Base-by-base conservation (phyloP, 495 filamentous ascomycete species). In the Podospora appendiculata region DNA sequence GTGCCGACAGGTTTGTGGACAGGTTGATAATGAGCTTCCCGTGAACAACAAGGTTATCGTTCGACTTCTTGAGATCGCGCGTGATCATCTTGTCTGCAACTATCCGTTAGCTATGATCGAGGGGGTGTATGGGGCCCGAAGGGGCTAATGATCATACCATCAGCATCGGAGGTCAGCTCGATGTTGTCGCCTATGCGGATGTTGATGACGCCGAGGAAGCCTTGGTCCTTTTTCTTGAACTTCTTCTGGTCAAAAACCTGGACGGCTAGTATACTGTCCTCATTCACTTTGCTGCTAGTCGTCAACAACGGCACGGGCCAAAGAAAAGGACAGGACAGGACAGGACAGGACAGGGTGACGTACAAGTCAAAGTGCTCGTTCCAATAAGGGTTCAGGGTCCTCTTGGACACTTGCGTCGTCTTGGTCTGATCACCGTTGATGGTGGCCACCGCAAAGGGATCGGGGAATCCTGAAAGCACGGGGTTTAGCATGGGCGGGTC, bases 171-270 rank as follows among this genome's bases (percentile, higher is more conserved):
- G 50, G 85, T 83, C 54, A 98, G 69, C 66, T 96, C 93, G 47
- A 98, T 88, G 38, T 91, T 86, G 76, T 89, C 87, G 52, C 93
- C 94, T 50, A 97, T 86, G 48, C 90, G 86, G 52, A 97, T 86
- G 67, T 98, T 98, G 58, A 98, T 96, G 38, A 98, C 93, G 38
- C 93, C 93, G 17, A 98, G 80, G 60, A 98, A 98, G 1, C 93
- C 93, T 67, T 98, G 93, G 61, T 97, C 93, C 88, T 97, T 98
- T 80, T 98, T 98, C 76, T 98, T 98, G 76, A 97, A 98, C 70
- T 98, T 98, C 77, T 96, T 97, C 69, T 98, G 93, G 67, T 98
- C 93, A 62, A 98, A 98, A 44, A 98, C 95, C 67, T 98, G 93
- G 41, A 98, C 90, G 16, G 92, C 91, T 17, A 98, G 80, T 58